A percentile compares a stretch with the other conserved stretches of the same genome.
These are phyloP conservation scores for Discostella stelligeroides DNA, from an alignment of 108 stramenopile species.

Conservation along the genomic window DNA sequence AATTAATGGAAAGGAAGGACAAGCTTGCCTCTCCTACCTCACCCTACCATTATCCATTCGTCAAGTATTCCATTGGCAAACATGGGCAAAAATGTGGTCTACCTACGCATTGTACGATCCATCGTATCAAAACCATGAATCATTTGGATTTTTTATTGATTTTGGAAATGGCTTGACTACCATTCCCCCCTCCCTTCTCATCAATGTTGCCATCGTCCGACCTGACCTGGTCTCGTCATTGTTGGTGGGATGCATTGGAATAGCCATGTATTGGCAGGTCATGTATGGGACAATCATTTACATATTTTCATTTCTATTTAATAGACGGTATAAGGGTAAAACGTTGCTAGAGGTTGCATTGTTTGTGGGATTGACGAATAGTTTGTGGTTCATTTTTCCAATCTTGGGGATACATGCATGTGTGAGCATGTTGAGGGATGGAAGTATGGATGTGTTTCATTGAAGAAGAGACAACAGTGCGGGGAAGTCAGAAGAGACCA, in stretches of 20 bases:
- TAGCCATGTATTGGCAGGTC: conserved; percentile 80
- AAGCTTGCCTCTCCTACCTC: conserved; percentile 58
- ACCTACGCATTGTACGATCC: conserved; percentile 84
- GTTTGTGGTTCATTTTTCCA: conserved; percentile 80
- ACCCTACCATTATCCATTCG: conserved; percentile 58
- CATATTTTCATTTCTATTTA: conserved; percentile 68
- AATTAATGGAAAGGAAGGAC: conserved; percentile 46
- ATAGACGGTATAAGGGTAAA: conserved; percentile 65
- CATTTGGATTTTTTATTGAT: conserved; percentile 88
- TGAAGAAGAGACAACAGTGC: too few relatives aligned
- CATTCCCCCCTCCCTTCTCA: conserved; percentile 68
- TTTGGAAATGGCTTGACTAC: conserved; percentile 85
- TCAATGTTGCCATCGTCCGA: conserved; percentile 70
- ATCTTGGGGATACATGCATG: conserved; percentile 63
- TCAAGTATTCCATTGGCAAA: conserved; percentile 54
- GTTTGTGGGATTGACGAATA: conserved; percentile 78
- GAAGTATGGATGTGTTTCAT: conserved; percentile 59
- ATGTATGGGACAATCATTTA: conserved; percentile 84
- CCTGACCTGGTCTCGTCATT: conserved; percentile 44
- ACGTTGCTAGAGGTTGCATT: conserved; percentile 52
- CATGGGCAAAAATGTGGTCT: conserved; percentile 80
- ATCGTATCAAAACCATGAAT: conserved; percentile 82
- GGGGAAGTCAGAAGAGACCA: not conserved
- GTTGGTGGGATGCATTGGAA: conserved; percentile 64
- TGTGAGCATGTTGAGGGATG: conserved; percentile 65